These are phyloP conservation scores for Talaromyces islandicus DNA, from an alignment of 2,329 filamentous ascomycete species.

Conservation along the genomic window DNA sequence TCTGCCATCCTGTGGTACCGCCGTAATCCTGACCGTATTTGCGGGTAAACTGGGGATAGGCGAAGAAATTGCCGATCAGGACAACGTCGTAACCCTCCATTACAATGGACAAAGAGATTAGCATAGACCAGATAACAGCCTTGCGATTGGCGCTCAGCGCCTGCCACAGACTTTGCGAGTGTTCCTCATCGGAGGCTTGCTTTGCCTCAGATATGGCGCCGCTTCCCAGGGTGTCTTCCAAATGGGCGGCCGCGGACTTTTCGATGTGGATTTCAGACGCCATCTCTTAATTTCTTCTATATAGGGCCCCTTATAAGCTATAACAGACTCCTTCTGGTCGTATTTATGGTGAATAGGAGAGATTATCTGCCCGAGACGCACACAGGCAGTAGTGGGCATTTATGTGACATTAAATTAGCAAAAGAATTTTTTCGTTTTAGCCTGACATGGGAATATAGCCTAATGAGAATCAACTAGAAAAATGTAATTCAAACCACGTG, in stretches of 20 bases:
- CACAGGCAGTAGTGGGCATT: neutral
- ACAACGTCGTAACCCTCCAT: slow-evolving; percentile 89
- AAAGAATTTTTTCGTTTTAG: neutral
- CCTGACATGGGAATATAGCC: neutral
- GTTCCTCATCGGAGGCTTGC: slow-evolving; percentile 42
- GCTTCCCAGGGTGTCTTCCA: slow-evolving; percentile 20
- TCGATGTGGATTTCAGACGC: slow-evolving; percentile 15
- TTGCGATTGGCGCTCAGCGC: slow-evolving; percentile 80
- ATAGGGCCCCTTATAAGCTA: neutral
- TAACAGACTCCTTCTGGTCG: neutral
- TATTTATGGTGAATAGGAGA: neutral
- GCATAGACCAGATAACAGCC: slow-evolving; percentile 72
- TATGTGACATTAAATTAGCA: neutral
- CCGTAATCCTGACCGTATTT: slow-evolving; percentile 31
- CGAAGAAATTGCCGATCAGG: slow-evolving; percentile 74
- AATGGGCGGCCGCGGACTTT: slow-evolving; percentile 21
- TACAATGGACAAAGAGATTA: slow-evolving; percentile 83
- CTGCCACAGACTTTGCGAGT: slow-evolving; percentile 65
- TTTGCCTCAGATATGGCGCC: slow-evolving; percentile 34
- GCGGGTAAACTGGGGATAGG: slow-evolving; percentile 33
- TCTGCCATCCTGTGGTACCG: slow-evolving; percentile 28
- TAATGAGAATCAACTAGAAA: neutral
- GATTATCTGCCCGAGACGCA: neutral
- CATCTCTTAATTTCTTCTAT: neutral
- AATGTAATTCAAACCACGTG: neutral